Percentiles rank a stretch among this genome's conserved stretches.
Evolutionary conservation across 352 stramenopile species (phyloP).

Genomic region (Aphanomyces stellatus): DNA sequence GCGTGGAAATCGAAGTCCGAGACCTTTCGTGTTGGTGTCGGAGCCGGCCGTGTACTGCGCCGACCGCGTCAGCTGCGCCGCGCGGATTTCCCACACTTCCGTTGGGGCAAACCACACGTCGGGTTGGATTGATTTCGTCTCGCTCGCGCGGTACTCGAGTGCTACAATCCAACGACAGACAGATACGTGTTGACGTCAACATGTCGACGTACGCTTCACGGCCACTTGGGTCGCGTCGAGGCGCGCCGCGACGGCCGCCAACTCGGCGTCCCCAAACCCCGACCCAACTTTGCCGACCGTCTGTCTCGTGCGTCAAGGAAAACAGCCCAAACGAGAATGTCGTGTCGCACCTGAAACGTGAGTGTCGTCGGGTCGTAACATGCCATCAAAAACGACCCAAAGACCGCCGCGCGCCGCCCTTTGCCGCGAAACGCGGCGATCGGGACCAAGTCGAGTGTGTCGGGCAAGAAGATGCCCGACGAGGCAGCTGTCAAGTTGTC

Average conservation of each 20-base stretch:
- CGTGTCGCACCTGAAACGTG: constrained; percentile 86
- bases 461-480: constrained; percentile 54
- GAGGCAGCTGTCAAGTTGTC: constrained; percentile 23
- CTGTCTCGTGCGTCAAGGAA: constrained; percentile 22
- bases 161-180: neutral
- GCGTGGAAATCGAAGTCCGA: constrained; percentile 98
- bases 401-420: constrained; percentile 91
- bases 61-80: constrained; percentile 96
- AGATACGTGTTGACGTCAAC: neutral
- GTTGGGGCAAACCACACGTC: constrained; percentile 92
- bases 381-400: constrained; percentile 97
- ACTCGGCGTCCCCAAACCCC: constrained; percentile 96
- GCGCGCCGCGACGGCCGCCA: constrained; percentile 58
- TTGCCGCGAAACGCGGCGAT: constrained; percentile 96
- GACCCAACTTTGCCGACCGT: constrained; percentile 91
- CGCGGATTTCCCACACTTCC: constrained; percentile 98
- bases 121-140: constrained; percentile 62
- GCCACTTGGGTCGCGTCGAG: constrained; percentile 24
- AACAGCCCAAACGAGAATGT: neutral
- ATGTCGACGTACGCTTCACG: constrained; percentile 3
- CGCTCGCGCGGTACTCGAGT: neutral
- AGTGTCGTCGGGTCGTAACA: constrained; percentile 91
- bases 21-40: constrained; percentile 52
- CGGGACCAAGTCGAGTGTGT: constrained; percentile 97
- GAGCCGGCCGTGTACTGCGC: constrained; percentile 76